Conservation (phyloP, 148 eudicot genomes). For the Fallopia convolvulus region DNA sequence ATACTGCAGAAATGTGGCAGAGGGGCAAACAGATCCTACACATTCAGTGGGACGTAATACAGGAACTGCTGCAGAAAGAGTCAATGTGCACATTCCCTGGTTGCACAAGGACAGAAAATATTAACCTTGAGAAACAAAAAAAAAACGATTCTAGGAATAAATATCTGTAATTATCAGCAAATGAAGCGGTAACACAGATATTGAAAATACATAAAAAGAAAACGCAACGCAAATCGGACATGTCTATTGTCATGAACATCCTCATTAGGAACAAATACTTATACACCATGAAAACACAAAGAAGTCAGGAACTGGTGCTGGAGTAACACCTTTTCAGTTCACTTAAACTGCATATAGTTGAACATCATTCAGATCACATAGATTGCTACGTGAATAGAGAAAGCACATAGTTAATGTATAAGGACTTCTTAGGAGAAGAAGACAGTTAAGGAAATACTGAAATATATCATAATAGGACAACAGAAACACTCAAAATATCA, state of each 20-base stretch:
- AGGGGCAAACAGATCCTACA: slow-evolving; percentile 15
- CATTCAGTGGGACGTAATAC: slow-evolving; percentile 9
- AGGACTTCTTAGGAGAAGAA: not conserved
- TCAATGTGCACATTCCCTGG: slow-evolving; percentile 13
- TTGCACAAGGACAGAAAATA: not conserved
- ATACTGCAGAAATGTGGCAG: slow-evolving; percentile 15
- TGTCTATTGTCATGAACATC: not conserved
- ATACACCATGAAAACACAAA: not conserved
- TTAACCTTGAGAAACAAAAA: not conserved
- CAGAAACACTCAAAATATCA: not conserved
- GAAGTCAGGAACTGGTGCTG: not conserved
- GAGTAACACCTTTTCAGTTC: not conserved
- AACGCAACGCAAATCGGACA: not conserved
- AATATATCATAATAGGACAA: not conserved
- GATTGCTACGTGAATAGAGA: not conserved
- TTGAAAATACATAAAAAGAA: not conserved
- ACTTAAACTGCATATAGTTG: not conserved
- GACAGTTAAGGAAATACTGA: not conserved
- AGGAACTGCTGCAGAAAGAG: slow-evolving; percentile 12
- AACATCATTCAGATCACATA: not conserved
- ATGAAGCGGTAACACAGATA: not conserved
- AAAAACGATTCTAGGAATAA: not conserved
- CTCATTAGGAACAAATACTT: not conserved
- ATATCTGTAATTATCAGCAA: not conserved
- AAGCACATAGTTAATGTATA: not conserved